Conservation (phyloP, 495 filamentous ascomycete species). For the Cenococcum geophilum region DNA sequence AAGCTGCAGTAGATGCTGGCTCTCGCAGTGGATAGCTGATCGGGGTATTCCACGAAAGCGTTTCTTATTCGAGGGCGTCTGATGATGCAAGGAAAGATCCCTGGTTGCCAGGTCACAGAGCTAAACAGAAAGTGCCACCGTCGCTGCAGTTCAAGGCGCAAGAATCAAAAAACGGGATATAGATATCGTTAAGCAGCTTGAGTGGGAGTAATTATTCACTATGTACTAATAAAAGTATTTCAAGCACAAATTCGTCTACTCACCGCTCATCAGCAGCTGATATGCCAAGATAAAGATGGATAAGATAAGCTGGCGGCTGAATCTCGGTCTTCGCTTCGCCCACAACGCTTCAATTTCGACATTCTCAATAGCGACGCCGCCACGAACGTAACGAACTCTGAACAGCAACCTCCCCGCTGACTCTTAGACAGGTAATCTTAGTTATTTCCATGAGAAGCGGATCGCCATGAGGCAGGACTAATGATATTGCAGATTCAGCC, state of each 20-base stretch:
- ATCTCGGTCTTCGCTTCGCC: constrained; percentile 19
- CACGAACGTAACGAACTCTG: constrained; percentile 7
- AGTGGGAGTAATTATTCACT: background rate
- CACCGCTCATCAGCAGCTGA: too few relatives aligned
- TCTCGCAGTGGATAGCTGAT: constrained; percentile 16
- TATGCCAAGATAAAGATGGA: constrained; percentile 19
- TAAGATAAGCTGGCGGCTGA: constrained; percentile 21
- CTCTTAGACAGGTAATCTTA: constrained; percentile 26
- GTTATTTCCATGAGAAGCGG: constrained; percentile 1
- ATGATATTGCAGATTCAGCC: constrained; percentile 36
- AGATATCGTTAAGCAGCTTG: background rate
- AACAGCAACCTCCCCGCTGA: constrained; percentile 25
- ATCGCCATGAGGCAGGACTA: constrained; percentile 1
- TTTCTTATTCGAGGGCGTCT: constrained; percentile 10
- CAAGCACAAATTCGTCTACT: too few relatives aligned
- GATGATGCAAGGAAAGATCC: constrained; percentile 6
- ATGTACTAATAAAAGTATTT: background rate
- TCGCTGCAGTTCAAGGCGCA: background rate
- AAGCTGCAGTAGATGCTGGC: constrained; percentile 6
- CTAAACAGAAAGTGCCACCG: constrained; percentile 21
- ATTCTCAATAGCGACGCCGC: constrained; percentile 1
- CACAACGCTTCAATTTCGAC: constrained; percentile 19
- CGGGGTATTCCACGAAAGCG: constrained; percentile 9
- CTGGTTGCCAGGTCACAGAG: constrained; percentile 19
- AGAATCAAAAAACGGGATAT: background rate